A percentile compares a stretch with the other conserved stretches of the same genome.
Evolutionary conservation across 2,329 filamentous ascomycete genomes (phyloP).

Genomic region (Endoconidiophora laricicola): DNA sequence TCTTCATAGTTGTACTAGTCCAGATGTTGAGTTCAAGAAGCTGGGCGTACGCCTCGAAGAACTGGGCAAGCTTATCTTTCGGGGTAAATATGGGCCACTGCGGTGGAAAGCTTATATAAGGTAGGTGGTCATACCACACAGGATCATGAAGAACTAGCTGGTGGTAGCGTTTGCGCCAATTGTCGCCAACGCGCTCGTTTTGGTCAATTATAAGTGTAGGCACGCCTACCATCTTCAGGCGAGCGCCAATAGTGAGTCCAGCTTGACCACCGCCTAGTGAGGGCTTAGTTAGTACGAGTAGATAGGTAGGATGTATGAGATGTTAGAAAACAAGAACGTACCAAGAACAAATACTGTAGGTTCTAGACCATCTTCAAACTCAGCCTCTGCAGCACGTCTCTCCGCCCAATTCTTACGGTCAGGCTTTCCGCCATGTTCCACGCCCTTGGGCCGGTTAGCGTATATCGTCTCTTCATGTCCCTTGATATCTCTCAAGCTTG

Average conservation of each 20-base stretch:
- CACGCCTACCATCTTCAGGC: slow-evolving; percentile 42
- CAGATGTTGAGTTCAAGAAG: slow-evolving; percentile 54
- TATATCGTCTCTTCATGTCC: slow-evolving; percentile 34
- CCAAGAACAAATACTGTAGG: slow-evolving; percentile 46
- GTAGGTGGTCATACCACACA: slow-evolving; percentile 43
- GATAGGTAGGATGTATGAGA: neutral
- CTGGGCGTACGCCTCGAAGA: slow-evolving; percentile 47
- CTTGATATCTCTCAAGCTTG: slow-evolving; percentile 36
- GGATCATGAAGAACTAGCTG: slow-evolving; percentile 54
- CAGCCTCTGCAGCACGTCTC: slow-evolving; percentile 28
- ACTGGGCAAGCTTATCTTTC: slow-evolving; percentile 55
- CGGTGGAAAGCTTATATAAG: slow-evolving; percentile 46
- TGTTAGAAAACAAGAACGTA: slow-evolving; percentile 19
- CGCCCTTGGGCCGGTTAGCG: slow-evolving; percentile 34
- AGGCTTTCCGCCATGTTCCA: slow-evolving; percentile 33
- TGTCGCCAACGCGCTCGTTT: slow-evolving; percentile 42
- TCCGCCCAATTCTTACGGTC: slow-evolving; percentile 45
- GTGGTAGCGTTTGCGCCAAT: slow-evolving; percentile 46
- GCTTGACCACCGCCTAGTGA: slow-evolving; percentile 39
- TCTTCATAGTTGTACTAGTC: slow-evolving; percentile 34
- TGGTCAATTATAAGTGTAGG: slow-evolving; percentile 40
- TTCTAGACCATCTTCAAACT: slow-evolving; percentile 30
- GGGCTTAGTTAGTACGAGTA: slow-evolving; percentile 3
- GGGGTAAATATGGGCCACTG: slow-evolving; percentile 55
- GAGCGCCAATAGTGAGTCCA: slow-evolving; percentile 39